A percentile compares a stretch with the other conserved stretches of the same genome.
These are phyloP conservation scores for Hibiscus syriacus DNA, from an alignment of 345 rosid species.

Conservation along the genomic window DNA sequence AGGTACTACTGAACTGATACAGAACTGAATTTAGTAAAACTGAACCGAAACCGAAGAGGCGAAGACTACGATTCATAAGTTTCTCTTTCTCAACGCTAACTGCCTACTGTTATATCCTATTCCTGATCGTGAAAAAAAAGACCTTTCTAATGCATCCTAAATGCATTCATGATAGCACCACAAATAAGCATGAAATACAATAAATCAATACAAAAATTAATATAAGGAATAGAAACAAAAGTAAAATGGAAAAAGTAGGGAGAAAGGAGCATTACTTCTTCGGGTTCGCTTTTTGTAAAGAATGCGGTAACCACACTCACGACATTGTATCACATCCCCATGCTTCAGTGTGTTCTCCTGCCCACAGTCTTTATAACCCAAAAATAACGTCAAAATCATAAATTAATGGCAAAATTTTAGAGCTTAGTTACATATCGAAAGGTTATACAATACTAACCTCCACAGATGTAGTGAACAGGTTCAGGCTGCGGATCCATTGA, in stretches of 20 bases:
- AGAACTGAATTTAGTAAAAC: too few species aligned
- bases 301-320: constrained; percentile 91
- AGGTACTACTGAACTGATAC: too few species aligned
- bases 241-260: background rate
- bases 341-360: constrained; percentile 68
- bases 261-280: constrained; percentile 39
- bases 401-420: background rate
- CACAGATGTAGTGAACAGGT: constrained; percentile 81
- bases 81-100: too few species aligned
- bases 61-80: too few species aligned
- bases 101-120: too few species aligned
- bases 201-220: too few species aligned
- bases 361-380: constrained; percentile 79
- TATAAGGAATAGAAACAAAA: too few species aligned
- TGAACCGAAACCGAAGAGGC: too few species aligned
- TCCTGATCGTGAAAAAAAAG: too few species aligned
- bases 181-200: too few species aligned
- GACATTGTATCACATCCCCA: constrained; percentile 85
- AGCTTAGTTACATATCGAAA: background rate
- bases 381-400: background rate
- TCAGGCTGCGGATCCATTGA: constrained; percentile 82
- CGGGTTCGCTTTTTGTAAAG: constrained; percentile 94
- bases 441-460: constrained; percentile 32
- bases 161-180: too few species aligned
- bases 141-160: too few species aligned